phyloP scores from a whole-genome alignment of 2,329 filamentous ascomycete species.

The Penicillium sp. region DNA sequence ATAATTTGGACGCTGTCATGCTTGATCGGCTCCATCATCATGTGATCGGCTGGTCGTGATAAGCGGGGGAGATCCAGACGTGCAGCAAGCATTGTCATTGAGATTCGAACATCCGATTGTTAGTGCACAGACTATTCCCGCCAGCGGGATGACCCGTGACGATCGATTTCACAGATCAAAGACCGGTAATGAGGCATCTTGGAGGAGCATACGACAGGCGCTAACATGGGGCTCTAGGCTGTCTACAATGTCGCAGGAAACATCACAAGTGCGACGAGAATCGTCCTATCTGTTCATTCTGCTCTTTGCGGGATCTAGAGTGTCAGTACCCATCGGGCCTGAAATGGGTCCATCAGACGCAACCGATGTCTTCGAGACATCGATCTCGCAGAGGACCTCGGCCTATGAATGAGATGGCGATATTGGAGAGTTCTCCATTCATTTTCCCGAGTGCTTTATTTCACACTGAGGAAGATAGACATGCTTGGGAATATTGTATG shows the following conservation, averaged over 20 bases:
- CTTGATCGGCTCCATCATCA: constrained; percentile 5
- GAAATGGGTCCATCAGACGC: constrained; percentile 18
- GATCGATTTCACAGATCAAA: constrained; percentile 19
- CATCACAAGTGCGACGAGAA: constrained; percentile 25
- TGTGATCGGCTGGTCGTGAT: constrained; percentile 14
- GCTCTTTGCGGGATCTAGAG: constrained; percentile 5
- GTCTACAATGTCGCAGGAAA: constrained; percentile 21
- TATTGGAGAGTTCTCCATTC: constrained; percentile 1
- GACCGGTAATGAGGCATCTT: constrained; percentile 11
- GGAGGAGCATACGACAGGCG: neutral
- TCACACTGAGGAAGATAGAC: constrained; percentile 16
- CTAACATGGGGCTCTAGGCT: constrained; percentile 13
- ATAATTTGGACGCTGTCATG: neutral
- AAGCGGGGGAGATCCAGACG: constrained; percentile 12
- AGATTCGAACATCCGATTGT: neutral
- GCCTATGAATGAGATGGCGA: neutral
- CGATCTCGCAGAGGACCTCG: constrained; percentile 9
- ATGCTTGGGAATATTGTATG: constrained; percentile 26
- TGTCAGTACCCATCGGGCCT: constrained; percentile 19
- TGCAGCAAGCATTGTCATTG: neutral
- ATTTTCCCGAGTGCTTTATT: constrained; percentile 8
- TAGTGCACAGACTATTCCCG: neutral
- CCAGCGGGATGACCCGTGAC: constrained; percentile 12
- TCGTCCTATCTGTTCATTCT: constrained; percentile 16
- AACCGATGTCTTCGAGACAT: constrained; percentile 15